Base-by-base conservation (phyloP, 1,284 basidiomycete species). In the Cutaneotrichosporon sp. region DNA sequence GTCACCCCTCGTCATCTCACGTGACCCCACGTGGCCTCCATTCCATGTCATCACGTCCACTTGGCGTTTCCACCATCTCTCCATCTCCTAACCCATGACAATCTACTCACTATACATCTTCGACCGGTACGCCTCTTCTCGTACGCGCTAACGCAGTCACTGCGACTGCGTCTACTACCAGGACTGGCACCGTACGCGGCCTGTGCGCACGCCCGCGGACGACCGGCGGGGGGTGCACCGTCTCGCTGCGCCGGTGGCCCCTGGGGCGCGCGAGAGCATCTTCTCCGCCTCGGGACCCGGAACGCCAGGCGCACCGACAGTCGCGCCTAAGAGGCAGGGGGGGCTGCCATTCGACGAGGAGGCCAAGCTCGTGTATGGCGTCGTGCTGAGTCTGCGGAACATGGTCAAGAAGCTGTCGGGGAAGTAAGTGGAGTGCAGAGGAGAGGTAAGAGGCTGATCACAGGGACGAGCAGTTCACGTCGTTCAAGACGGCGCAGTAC, bases 341-440 rank as follows among this genome's bases (percentile, higher is more conserved):
- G 69, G 60, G 13, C 82, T 97, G 30, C 85, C 95, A 5, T 97
- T 99, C 70, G 95, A 99, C 75, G 96, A 99, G 80, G 95, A 99
- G 80, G 89, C 91, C 2, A 99, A 99, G 80, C 86, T 99, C 61
- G 94, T 99, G 0, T 99, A 98, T 76, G 97, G 97, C 65, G 91
- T 99, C 52, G 86, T 99, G 21, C 84, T 97, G 61, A 96, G 92
- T 8, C 79, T 99, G 69, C 83, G 93, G 61, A 96, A 94, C 79
- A 95, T 99, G 92, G 85, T 95, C 75, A 95, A 90, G 83, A 98
- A 97, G 81, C 80, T 99, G 14, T 90, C 92, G 21, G 89, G 89
- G 72, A 86, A 87, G 92, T 92, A 73, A 73, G 82, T 80, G 42
- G 42, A 46, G 42, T 8, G 42, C 13, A 40, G 18, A 10, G 8